Conservation (phyloP, 2,329 filamentous ascomycete species). For the Geoglossum cookeanum region DNA sequence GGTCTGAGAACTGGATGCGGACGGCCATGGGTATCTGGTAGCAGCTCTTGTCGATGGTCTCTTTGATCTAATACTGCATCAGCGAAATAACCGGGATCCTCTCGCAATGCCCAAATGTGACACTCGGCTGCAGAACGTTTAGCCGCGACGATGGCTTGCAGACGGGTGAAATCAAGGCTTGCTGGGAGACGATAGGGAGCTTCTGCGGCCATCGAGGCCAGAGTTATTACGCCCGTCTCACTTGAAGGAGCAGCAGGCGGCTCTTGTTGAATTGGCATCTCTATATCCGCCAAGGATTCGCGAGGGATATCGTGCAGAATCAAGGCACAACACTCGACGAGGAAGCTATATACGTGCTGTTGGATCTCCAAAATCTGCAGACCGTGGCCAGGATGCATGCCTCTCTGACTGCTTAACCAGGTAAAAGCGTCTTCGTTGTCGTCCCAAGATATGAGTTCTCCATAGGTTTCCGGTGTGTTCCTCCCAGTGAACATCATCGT, state of each 20-base stretch:
- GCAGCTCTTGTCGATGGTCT: slow-evolving; percentile 28
- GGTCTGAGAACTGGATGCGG: slow-evolving; percentile 9
- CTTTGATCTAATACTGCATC: slow-evolving; percentile 23
- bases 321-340: slow-evolving; percentile 9
- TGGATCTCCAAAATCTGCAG: slow-evolving; percentile 3
- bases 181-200: slow-evolving; percentile 33
- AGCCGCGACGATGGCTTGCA: slow-evolving; percentile 27
- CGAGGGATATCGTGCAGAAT: slow-evolving; percentile 33
- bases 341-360: background rate
- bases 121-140: slow-evolving; percentile 28
- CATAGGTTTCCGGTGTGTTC: slow-evolving; percentile 2
- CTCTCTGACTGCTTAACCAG: background rate
- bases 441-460: slow-evolving; percentile 4
- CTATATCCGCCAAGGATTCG: slow-evolving; percentile 14
- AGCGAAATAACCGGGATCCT: slow-evolving; percentile 39
- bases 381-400: slow-evolving; percentile 1
- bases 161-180: slow-evolving; percentile 25
- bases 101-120: slow-evolving; percentile 34
- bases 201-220: slow-evolving; percentile 26
- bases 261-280: slow-evolving; percentile 21
- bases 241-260: slow-evolving; percentile 17
- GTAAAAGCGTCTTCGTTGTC: background rate
- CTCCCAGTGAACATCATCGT: slow-evolving; percentile 2
- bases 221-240: slow-evolving; percentile 18
- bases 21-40: slow-evolving; percentile 22